These are phyloP conservation scores for Pulveroboletus sp. DNA, from an alignment of 768 basidiomycete species.

Conservation along the genomic window DNA sequence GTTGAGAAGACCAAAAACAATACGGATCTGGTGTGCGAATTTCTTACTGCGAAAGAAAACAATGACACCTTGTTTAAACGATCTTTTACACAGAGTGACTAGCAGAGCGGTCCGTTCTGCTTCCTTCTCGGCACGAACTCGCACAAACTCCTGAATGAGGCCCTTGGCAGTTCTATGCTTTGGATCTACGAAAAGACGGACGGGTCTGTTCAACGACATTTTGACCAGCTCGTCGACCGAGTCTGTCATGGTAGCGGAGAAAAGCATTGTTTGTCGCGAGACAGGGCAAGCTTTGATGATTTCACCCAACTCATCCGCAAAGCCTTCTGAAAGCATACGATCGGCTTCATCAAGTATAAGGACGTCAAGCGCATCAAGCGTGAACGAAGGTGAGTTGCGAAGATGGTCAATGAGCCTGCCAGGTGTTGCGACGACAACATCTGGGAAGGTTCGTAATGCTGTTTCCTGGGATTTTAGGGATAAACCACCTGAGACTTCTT, in stretches of 20 bases:
- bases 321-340: constrained; percentile 93
- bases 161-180: constrained; percentile 82
- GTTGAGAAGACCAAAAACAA: constrained; percentile 85
- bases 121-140: constrained; percentile 79
- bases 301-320: constrained; percentile 89
- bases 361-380: constrained; percentile 87
- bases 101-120: constrained; percentile 72
- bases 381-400: constrained; percentile 90
- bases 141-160: constrained; percentile 91
- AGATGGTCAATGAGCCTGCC: constrained; percentile 98
- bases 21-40: constrained; percentile 93
- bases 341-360: constrained; percentile 97
- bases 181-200: constrained; percentile 92
- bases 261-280: constrained; percentile 95
- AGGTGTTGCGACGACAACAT: constrained; percentile 93
- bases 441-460: constrained; percentile 79
- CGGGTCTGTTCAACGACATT: constrained; percentile 89
- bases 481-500: constrained; percentile 67
- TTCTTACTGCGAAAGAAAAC: constrained; percentile 97
- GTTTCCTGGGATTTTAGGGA: constrained; percentile 91
- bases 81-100: constrained; percentile 79
- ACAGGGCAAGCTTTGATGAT: constrained; percentile 87
- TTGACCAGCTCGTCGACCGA: constrained; percentile 89
- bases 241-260: constrained; percentile 99
- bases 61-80: constrained; percentile 79